Evolutionary conservation across 2,329 filamentous ascomycete species (phyloP).

Genomic region (Helotiales sp.): DNA sequence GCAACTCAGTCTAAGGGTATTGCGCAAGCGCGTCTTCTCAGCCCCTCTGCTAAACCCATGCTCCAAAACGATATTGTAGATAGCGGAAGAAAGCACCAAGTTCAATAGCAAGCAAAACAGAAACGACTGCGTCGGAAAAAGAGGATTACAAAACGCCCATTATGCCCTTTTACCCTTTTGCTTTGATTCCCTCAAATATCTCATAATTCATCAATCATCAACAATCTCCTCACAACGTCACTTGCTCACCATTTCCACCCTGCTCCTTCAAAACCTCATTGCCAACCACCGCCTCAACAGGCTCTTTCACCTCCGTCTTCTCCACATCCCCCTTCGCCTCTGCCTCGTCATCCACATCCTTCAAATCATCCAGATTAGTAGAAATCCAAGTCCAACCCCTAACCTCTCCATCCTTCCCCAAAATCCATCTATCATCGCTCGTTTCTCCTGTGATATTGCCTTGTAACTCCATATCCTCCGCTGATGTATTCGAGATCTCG

Average conservation of each 20-base stretch:
- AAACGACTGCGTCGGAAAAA: too few relatives aligned
- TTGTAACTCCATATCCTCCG: constrained; percentile 38
- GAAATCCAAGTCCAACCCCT: constrained; percentile 34
- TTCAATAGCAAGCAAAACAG: too few relatives aligned
- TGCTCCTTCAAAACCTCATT: constrained; percentile 24
- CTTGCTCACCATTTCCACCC: constrained; percentile 9
- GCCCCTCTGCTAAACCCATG: too few relatives aligned
- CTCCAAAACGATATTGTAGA: too few relatives aligned
- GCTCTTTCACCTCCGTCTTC: constrained; percentile 13
- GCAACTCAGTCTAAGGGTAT: too few relatives aligned
- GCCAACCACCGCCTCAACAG: constrained; percentile 23
- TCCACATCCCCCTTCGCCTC: constrained; percentile 12
- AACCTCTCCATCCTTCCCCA: constrained; percentile 24
- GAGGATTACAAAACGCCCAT: too few relatives aligned
- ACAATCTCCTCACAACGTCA: constrained; percentile 2
- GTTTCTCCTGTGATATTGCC: constrained; percentile 14
- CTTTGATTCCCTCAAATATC: too few relatives aligned
- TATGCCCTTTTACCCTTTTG: too few relatives aligned
- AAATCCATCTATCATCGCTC: constrained; percentile 28
- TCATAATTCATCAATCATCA: constrained; percentile 5
- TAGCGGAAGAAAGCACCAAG: too few relatives aligned
- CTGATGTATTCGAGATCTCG: constrained; percentile 49
- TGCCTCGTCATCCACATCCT: constrained; percentile 20
- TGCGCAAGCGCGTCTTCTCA: too few relatives aligned
- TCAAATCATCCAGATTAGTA: constrained; percentile 21